Evolutionary conservation across 2,329 filamentous ascomycete species (phyloP).

Genomic region (Pleurostoma richardsiae): DNA sequence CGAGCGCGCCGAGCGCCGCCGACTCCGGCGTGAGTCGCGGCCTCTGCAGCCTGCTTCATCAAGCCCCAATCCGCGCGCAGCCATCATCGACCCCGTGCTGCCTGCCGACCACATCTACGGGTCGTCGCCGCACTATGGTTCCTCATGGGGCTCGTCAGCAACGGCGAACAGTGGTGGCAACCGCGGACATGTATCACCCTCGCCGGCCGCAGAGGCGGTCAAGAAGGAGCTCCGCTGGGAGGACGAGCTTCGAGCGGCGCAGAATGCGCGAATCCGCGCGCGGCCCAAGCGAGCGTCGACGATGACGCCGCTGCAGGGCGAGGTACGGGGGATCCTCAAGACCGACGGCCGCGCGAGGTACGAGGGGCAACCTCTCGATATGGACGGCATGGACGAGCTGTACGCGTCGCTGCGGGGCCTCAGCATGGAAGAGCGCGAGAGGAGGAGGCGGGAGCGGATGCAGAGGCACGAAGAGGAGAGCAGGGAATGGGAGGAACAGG

Average conservation of each 20-base stretch:
- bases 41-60: not conserved
- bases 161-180: slow-evolving; percentile 3
- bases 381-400: slow-evolving; percentile 5
- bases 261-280: slow-evolving; percentile 7
- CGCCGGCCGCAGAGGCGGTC: slow-evolving; percentile 2
- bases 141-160: slow-evolving; percentile 5
- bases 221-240: slow-evolving; percentile 9
- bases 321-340: slow-evolving; percentile 10
- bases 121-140: slow-evolving; percentile 2
- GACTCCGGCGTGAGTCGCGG: slow-evolving; percentile 3
- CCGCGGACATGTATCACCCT: slow-evolving; percentile 1
- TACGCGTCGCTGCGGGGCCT: slow-evolving; percentile 6
- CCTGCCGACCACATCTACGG: slow-evolving; percentile 6
- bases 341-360: not conserved
- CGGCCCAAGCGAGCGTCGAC: slow-evolving; percentile 6
- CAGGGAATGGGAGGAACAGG: slow-evolving; percentile 3
- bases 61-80: too few relatives aligned
- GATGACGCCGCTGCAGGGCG: slow-evolving; percentile 5
- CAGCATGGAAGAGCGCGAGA: slow-evolving; percentile 5
- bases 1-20: slow-evolving; percentile 4
- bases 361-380: not conserved
- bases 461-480: not conserved
- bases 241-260: slow-evolving; percentile 6
- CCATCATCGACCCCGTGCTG: too few relatives aligned
- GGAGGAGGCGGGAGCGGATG: slow-evolving; percentile 3